Base-by-base conservation (phyloP, 2,329 filamentous ascomycete species). In the Paracamarosporium sp. region DNA sequence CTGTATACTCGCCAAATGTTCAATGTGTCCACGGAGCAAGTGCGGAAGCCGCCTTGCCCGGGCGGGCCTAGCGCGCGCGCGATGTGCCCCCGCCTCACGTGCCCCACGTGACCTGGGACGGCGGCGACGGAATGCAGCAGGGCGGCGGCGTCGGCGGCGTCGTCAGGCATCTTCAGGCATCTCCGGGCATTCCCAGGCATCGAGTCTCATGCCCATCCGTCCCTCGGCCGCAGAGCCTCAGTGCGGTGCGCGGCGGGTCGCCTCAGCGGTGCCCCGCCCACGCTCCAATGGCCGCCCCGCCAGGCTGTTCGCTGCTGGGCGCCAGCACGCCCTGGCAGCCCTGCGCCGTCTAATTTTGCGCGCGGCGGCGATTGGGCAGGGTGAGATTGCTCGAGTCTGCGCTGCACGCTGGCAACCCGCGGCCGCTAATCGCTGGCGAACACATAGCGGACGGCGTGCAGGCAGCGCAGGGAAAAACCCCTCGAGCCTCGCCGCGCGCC, bases 371-470 rank as follows among this genome's bases (percentile, higher is more conserved):
- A 76, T 76, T 76, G 73, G 67, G 65, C 62, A 75, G 67, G 70
- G 70, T 72, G 68, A 72, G 68, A 75, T 68, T 73, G 67, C 67
- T 63, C 69, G 66, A 72, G 61, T 68, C 66, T 70, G 67, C 68
- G 66, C 60, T 64, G 65, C 67, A 64, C 59, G 64, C 63, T 68
- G 64, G 67, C 67, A 67, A 60, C 31, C 53, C 13, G 15, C 31
- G 33, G 56, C 64, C 66, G 69, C 73, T 72, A 74, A 75, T 76
- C 66, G 73, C 60, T 66, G 68, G 65, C 69, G 63, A 67, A 68
- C 74, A 73, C 70, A 68, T 72, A 65, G 65, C 61, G 53, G 63
- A 62, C 64, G 61, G 62, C 57, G 53, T 56, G 59, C 66, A 69
- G 68, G 66, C 68, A 71, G 67, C 67, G 67, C 67, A 65, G 55